Evolutionary conservation across 371 early-diverging fungal genomes (phyloP).

Genomic region (Rhizopus arrhizus): DNA sequence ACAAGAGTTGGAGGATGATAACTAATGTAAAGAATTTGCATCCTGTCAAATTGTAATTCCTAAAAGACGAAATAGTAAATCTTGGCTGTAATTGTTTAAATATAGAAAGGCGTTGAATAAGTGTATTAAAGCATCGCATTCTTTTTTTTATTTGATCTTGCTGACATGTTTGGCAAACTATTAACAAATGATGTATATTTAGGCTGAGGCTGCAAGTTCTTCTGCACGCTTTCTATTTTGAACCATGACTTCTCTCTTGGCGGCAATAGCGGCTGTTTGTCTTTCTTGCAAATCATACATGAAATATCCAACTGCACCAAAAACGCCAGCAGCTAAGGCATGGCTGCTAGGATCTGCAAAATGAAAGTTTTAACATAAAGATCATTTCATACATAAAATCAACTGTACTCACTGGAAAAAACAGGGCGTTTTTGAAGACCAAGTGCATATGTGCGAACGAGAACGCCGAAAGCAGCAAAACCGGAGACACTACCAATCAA

Average conservation of each 20-base stretch:
- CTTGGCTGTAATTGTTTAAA: no score
- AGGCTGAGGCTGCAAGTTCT: constrained; percentile 32
- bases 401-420: constrained; percentile 40
- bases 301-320: constrained; percentile 52
- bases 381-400: not conserved
- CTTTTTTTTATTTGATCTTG: no score
- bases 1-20: constrained; percentile 18
- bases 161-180: no score
- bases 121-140: no score
- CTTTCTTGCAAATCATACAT: constrained; percentile 44
- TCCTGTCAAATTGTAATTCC: no score
- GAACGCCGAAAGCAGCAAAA: constrained; percentile 56
- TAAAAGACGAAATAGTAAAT: no score
- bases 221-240: constrained; percentile 54
- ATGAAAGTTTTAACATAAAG: not conserved
- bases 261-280: constrained; percentile 45
- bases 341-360: constrained; percentile 43
- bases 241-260: constrained; percentile 51
- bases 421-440: constrained; percentile 56
- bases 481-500: constrained; percentile 53
- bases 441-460: constrained; percentile 56
- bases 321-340: constrained; percentile 43
- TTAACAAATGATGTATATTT: not conserved
- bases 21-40: not conserved
- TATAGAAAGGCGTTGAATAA: no score